Evolutionary conservation across 371 early-diverging fungal species (phyloP).

Genomic region (Lichtheimia hyalospora): DNA sequence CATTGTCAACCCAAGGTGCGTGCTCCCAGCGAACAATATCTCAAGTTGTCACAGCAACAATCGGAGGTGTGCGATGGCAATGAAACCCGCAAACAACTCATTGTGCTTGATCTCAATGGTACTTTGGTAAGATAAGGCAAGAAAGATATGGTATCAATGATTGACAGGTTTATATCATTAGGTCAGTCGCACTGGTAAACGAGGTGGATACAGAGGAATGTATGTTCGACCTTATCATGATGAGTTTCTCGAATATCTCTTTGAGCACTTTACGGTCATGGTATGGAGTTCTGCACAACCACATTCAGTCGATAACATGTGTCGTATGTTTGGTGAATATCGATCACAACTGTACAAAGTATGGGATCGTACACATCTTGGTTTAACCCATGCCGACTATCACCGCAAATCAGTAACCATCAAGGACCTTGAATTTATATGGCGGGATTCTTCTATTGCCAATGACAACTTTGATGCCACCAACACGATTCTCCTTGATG

Average conservation of each 20-base stretch:
- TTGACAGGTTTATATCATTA: not conserved
- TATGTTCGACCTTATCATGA: conserved; percentile 56
- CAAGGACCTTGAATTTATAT: conserved; percentile 64
- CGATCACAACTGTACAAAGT: conserved; percentile 37
- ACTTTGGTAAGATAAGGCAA: conserved; percentile 48
- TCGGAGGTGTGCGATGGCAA: not conserved
- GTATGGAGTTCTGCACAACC: conserved; percentile 79
- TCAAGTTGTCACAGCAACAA: conserved; percentile 2
- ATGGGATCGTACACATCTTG: conserved; percentile 67
- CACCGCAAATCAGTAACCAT: conserved; percentile 53
- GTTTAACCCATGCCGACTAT: conserved; percentile 45
- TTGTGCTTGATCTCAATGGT: conserved; percentile 78
- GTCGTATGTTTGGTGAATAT: conserved; percentile 47
- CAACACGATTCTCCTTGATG: conserved; percentile 72
- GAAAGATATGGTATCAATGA: not conserved
- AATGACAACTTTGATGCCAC: conserved; percentile 51
- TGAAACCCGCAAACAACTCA: conserved; percentile 18
- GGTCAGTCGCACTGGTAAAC: conserved; percentile 6
- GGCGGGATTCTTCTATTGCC: conserved; percentile 25
- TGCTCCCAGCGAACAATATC: not conserved
- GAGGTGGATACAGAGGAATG: conserved; percentile 20
- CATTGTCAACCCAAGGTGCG: no score
- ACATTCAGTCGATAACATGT: conserved; percentile 59
- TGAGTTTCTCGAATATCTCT: conserved; percentile 62
- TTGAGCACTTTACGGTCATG: conserved; percentile 68